Base-by-base conservation (phyloP, 2,329 filamentous ascomycete species). In the Xylaria sp. region DNA sequence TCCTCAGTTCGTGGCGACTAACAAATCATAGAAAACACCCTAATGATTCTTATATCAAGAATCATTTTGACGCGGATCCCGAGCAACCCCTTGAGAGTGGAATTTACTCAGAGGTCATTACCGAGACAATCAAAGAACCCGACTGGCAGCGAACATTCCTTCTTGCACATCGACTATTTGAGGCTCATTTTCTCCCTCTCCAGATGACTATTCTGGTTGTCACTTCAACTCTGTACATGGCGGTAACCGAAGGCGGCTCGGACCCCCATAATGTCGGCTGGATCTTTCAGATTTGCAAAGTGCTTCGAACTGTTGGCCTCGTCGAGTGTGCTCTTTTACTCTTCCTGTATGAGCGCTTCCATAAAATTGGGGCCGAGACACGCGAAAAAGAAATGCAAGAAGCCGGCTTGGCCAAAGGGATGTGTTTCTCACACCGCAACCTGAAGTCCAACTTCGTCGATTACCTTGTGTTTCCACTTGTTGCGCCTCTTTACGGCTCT, bases 161-260 rank as follows among this genome's bases (percentile, higher is more conserved):
- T 63, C 83, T 92, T 39, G 85, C 86, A 76, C 89, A 91, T 76
- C 87, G 91, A 20, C 81, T 93, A n/a, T 93, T 91, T 74, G 91
- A 93, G 78, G 91, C 91, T 0, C 91, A 93, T 78, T 92, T 92
- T 77, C 81, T 93, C 28, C 90, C 91, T 0, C 85, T 89, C 18
- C 91, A 93, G 74, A 89, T 89, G 81, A 88, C 87, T 7, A 87
- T 92, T 55, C 82, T 92, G 34, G 83, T 92, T 31, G 74, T 92
- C 52, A 84, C 88, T 1, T 91, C 89, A 0, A 86, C 87, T 0
- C 74, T 92, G 3, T 92, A 89, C 78, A 81, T 85, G 48, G 84
- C 85, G 75, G 81, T 88, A 39, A 86, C 86, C 15, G 83, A 88
- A 66, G 82, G 82, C 68, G 80, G 82, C 62, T 79, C 82, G 50